Percentiles rank a stretch among this genome's conserved stretches.
phyloP scores from a whole-genome alignment of 2,329 filamentous ascomycete species.

The Xylariaceae sp. region DNA sequence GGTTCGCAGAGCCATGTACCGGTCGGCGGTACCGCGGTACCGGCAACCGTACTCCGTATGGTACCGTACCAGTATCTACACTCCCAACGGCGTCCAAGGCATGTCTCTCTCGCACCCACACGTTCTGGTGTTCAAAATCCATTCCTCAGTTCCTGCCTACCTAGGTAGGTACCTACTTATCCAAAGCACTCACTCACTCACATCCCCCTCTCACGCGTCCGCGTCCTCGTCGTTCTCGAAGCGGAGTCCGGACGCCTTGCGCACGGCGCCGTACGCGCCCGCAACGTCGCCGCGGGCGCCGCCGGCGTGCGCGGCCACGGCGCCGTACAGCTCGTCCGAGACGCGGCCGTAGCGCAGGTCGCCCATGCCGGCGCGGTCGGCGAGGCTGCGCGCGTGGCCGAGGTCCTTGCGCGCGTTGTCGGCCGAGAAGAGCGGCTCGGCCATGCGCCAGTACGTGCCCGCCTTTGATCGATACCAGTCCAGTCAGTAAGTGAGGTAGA shows the following conservation, averaged over 20 bases:
- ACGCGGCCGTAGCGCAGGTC: constrained; percentile 57
- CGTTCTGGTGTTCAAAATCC: too few relatives aligned
- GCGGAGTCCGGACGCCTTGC: constrained; percentile 64
- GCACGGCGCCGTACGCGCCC: constrained; percentile 72
- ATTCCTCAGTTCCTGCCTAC: too few relatives aligned
- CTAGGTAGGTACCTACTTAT: neutral
- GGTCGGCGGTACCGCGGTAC: too few relatives aligned
- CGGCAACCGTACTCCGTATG: too few relatives aligned
- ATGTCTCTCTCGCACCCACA: too few relatives aligned
- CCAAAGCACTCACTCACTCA: too few relatives aligned
- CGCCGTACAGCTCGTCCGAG: constrained; percentile 59
- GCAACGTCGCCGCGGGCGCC: constrained; percentile 72
- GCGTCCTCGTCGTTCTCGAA: constrained; percentile 54
- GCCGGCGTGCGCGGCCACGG: constrained; percentile 56
- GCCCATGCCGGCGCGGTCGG: constrained; percentile 49
- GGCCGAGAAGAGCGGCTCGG: constrained; percentile 75
- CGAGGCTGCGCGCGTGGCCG: constrained; percentile 63
- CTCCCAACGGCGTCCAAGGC: too few relatives aligned
- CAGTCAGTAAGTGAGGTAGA: too few relatives aligned
- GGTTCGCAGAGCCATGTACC: too few relatives aligned
- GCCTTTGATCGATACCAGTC: too few relatives aligned
- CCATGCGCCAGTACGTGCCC: constrained; percentile 69
- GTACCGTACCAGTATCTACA: too few relatives aligned
- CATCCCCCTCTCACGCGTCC: too few relatives aligned
- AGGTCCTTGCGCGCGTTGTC: constrained; percentile 79